Conservation (phyloP, 306 rosid genomes). For the Purshia tridentata region DNA sequence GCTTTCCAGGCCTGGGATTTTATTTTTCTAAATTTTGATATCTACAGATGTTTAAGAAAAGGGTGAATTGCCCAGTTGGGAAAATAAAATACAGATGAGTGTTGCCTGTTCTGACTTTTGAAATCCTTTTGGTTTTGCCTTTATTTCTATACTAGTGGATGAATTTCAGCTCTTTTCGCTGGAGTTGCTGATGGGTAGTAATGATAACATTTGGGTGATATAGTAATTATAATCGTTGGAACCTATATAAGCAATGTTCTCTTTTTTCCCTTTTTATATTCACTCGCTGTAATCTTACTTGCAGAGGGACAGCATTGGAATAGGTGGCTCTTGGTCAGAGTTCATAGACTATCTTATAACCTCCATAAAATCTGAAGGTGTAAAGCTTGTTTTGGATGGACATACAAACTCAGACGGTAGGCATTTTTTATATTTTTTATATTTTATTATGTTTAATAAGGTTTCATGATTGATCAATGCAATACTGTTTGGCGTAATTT, state of each 20-base stretch:
- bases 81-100: too few relatives aligned
- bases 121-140: too few relatives aligned
- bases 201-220: too few relatives aligned
- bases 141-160: too few relatives aligned
- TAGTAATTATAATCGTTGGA: too few relatives aligned
- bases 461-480: neutral
- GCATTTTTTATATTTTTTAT: too few relatives aligned
- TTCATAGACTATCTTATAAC: constrained; percentile 59
- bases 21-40: too few relatives aligned
- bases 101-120: neutral
- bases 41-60: neutral
- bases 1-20: too few relatives aligned
- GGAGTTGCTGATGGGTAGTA: neutral
- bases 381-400: constrained; percentile 63
- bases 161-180: neutral
- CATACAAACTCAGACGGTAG: constrained; percentile 39
- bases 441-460: neutral
- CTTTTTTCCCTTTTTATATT: neutral
- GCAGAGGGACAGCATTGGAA: constrained; percentile 87
- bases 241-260: too few relatives aligned
- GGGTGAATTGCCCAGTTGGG: neutral
- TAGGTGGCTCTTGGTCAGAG: constrained; percentile 82
- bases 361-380: constrained; percentile 67
- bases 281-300: constrained; percentile 1
- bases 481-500: neutral